Conservation (phyloP, 495 filamentous ascomycete genomes). For the Emericellopsis terricola region DNA sequence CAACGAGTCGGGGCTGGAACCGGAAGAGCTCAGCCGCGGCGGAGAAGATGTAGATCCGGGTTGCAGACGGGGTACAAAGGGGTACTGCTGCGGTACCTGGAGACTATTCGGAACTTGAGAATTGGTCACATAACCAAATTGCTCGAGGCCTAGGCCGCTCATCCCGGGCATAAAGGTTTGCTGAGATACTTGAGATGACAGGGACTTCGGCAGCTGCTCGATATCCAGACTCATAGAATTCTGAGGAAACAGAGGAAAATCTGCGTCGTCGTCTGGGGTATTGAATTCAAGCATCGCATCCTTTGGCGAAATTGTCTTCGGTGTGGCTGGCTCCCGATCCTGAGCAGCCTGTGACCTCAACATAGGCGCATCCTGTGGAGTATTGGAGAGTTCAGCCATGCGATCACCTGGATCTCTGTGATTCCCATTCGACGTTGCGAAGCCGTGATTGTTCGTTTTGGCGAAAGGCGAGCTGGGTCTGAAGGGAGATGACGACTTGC, state of each 20-base stretch:
- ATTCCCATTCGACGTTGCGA: slow-evolving; percentile 14
- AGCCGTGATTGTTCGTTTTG: slow-evolving; percentile 26
- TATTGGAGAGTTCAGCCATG: slow-evolving; percentile 40
- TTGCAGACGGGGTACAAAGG: slow-evolving; percentile 26
- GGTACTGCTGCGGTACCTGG: slow-evolving; percentile 39
- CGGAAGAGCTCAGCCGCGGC: slow-evolving; percentile 22
- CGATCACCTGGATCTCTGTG: slow-evolving; percentile 36
- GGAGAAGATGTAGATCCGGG: slow-evolving; percentile 16
- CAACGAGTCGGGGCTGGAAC: slow-evolving; percentile 12
- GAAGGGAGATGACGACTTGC: slow-evolving; percentile 72
- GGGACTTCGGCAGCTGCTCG: slow-evolving; percentile 12
- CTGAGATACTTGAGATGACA: slow-evolving; percentile 11
- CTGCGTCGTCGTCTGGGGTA: slow-evolving; percentile 48
- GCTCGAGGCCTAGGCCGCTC: too few relatives aligned
- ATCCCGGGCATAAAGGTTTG: slow-evolving; percentile 23
- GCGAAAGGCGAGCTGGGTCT: slow-evolving; percentile 52
- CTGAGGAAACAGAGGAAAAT: slow-evolving; percentile 51
- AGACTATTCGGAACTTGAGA: slow-evolving; percentile 21
- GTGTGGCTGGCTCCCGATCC: slow-evolving; percentile 28
- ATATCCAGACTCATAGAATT: slow-evolving; percentile 11
- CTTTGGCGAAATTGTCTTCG: slow-evolving; percentile 91
- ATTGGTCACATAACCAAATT: too few relatives aligned
- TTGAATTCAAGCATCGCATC: slow-evolving; percentile 78
- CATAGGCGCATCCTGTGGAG: slow-evolving; percentile 35
- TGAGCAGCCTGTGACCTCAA: slow-evolving; percentile 31